phyloP scores from a whole-genome alignment of 805 yeast species.

The Middelhovenomyces tepae region DNA sequence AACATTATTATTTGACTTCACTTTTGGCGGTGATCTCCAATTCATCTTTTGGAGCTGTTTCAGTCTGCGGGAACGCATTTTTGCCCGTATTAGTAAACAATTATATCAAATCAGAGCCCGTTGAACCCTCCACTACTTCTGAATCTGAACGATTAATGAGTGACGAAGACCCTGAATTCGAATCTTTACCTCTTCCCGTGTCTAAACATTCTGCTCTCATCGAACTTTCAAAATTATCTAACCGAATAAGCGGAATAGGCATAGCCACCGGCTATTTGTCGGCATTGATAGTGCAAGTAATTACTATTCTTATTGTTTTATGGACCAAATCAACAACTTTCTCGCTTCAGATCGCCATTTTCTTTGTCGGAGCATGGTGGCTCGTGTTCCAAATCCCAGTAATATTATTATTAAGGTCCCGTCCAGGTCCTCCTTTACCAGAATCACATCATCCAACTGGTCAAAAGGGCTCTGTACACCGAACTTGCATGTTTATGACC shows the following conservation, averaged over 20 bases:
- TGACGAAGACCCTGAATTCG: not conserved
- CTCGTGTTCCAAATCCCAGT: conserved; percentile 59
- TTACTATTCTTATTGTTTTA: conserved; percentile 44
- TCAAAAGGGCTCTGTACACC: conserved; percentile 3
- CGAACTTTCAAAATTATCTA: conserved; percentile 16
- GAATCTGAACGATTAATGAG: not conserved
- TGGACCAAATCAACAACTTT: conserved; percentile 30
- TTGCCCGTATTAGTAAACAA: conserved; percentile 47
- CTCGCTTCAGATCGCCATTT: conserved; percentile 50
- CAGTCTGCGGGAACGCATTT: conserved; percentile 71
- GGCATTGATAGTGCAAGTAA: conserved; percentile 57
- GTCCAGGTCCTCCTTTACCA: conserved; percentile 34
- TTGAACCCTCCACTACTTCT: not conserved
- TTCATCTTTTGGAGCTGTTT: conserved; percentile 66
- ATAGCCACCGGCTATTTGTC: conserved; percentile 63
- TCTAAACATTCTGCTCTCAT: not conserved
- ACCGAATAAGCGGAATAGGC: conserved; percentile 52
- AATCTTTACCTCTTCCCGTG: not conserved
- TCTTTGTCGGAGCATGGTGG: conserved; percentile 74
- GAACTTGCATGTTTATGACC: conserved; percentile 7
- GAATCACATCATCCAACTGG: conserved; percentile 3
- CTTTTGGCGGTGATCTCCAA: conserved; percentile 54
- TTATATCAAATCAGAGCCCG: conserved; percentile 3
- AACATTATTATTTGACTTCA: conserved; percentile 44
- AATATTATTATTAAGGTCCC: conserved; percentile 36